Conservation (phyloP, 257 asterid genomes). For the Thymus mandschuricus region DNA sequence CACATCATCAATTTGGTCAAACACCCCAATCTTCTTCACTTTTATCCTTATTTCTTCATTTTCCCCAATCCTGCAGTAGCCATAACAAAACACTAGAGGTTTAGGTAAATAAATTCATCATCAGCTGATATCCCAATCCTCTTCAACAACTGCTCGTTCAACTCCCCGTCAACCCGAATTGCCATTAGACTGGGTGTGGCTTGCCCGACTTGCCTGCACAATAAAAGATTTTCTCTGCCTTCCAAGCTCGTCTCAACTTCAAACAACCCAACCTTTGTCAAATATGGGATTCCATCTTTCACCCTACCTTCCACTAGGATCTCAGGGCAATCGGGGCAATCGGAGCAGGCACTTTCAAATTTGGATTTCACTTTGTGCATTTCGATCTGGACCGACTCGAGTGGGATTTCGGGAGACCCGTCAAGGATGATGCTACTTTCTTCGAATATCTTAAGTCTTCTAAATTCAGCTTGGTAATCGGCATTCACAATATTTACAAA, state of each 20-base stretch:
- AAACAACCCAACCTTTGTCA: conserved; percentile 83
- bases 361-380: conserved; percentile 85
- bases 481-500: conserved; percentile 85
- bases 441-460: conserved; percentile 75
- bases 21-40: no score
- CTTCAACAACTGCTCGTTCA: conserved; percentile 70
- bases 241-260: conserved; percentile 94
- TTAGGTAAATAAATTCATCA: conserved; percentile 83
- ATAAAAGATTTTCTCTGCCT: conserved; percentile 64
- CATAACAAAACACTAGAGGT: conserved; percentile 41
- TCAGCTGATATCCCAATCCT: conserved; percentile 79
- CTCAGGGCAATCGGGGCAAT: conserved; percentile 48
- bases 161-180: conserved; percentile 90
- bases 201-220: conserved; percentile 94
- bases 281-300: conserved; percentile 85
- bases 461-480: conserved; percentile 86
- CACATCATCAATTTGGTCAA: no score
- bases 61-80: no score
- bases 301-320: conserved; percentile 82
- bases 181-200: conserved; percentile 95
- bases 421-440: conserved; percentile 63
- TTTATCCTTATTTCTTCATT: no score
- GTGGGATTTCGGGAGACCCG: conserved; percentile 88
- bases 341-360: conserved; percentile 84
- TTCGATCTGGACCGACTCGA: conserved; percentile 74